Base-by-base conservation (phyloP, 2,329 filamentous ascomycete genomes). In the Fusarium sarcochroum region DNA sequence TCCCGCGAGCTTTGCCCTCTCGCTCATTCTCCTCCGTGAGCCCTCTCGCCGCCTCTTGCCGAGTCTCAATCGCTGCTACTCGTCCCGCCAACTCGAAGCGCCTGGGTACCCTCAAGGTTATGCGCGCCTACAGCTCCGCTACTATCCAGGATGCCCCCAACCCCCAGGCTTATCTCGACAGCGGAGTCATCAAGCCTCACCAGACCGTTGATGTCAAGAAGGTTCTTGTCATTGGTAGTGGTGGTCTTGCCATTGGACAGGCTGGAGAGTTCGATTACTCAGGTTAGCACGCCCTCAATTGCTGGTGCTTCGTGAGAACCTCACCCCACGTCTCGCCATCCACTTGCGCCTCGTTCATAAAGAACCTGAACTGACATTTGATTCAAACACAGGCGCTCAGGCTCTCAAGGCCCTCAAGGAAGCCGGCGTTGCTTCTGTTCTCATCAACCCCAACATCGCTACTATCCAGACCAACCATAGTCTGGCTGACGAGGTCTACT, bases 251-350 rank as follows among this genome's bases (percentile, higher is more conserved):
- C 79, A 98, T 98, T 88, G 95, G 95, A 69, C 95, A 98, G 83
- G 95, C 95, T 70, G 95, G 95, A 84, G 95, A 98, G 84, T 98
- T 98, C 76, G 95, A 98, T 83, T 98, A 98, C 82, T 98, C 96
- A 80, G 95, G 94, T 97, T 86, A 72, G 90, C 86, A 25, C 41
- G 34, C 58, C 57, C 46, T 40, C 20, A 42, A 38, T 30, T 41
- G 21, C 20, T 23, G 21, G 21, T 54, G 47, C 38, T 32, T 25
- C 47, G 50, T 27, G n/a, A 54, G 46, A 38, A 55, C 53, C 63
- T 64, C 44, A 34, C 56, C 54, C 54, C 18, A 45, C 30, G 21
- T 49, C 62, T 55, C 48, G 50, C 70, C 66, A 70, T 51, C 73
- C 61, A 70, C 45, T 11, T 35, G 17, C 18, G 46, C 30, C 40